A percentile compares a stretch with the other conserved stretches of the same genome.
These are phyloP conservation scores for Fusarium mangiferae DNA, from an alignment of 2,329 filamentous ascomycete genomes.

Conservation along the genomic window DNA sequence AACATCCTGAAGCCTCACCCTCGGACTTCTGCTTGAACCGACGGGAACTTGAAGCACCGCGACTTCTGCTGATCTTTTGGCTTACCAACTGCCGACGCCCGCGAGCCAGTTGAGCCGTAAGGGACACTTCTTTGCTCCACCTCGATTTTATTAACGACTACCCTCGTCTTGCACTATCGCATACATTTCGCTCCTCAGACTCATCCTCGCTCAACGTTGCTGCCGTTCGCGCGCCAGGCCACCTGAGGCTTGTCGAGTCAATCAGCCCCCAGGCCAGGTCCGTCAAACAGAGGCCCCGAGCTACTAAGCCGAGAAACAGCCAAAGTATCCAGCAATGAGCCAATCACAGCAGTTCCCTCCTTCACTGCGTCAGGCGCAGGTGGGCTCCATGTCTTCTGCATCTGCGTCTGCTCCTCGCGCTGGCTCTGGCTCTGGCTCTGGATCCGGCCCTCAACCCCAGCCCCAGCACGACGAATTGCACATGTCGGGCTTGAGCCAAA, in stretches of 20 bases:
- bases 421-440: slow-evolving; percentile 29
- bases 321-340: slow-evolving; percentile 47
- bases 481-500: slow-evolving; percentile 59
- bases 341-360: slow-evolving; percentile 54
- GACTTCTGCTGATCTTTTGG: slow-evolving; percentile 9
- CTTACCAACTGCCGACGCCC: slow-evolving; percentile 19
- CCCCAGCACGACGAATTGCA: slow-evolving; percentile 64
- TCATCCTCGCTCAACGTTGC: slow-evolving; percentile 7
- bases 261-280: slow-evolving; percentile 19
- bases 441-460: slow-evolving; percentile 37
- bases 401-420: slow-evolving; percentile 12
- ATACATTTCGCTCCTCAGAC: not conserved
- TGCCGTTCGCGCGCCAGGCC: slow-evolving; percentile 22
- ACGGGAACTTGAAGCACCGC: not conserved
- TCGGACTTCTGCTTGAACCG: not conserved
- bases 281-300: slow-evolving; percentile 19
- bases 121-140: slow-evolving; percentile 14
- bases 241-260: slow-evolving; percentile 16
- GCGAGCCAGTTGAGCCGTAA: slow-evolving; percentile 11
- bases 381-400: slow-evolving; percentile 36
- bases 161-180: slow-evolving; percentile 16
- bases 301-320: slow-evolving; percentile 18
- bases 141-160: not conserved
- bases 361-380: slow-evolving; percentile 44
- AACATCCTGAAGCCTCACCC: not conserved